A percentile compares a stretch with the other conserved stretches of the same genome.
Conservation (phyloP, 805 yeast species). For the Zygoascus flipseniorum region DNA sequence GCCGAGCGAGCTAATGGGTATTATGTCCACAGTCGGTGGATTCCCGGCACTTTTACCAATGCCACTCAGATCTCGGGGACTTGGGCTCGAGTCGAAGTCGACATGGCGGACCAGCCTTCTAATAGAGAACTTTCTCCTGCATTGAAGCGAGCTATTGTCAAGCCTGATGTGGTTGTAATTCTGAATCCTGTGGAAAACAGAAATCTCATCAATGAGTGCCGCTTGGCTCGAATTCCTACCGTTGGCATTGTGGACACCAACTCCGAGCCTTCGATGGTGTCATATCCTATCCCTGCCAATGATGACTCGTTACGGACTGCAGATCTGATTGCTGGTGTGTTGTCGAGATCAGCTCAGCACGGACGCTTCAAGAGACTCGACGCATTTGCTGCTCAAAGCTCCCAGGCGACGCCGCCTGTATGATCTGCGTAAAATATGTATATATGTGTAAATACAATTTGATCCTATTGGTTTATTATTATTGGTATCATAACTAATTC, state of each 20-base stretch:
- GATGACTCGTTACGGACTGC: constrained; percentile 84
- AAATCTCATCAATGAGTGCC: constrained; percentile 73
- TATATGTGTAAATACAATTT: background rate
- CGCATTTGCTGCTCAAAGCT: background rate
- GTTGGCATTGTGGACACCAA: constrained; percentile 92
- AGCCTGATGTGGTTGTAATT: constrained; percentile 83
- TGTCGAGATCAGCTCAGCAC: constrained; percentile 75
- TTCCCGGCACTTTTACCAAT: constrained; percentile 91
- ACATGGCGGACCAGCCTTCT: constrained; percentile 62
- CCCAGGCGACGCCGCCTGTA: background rate
- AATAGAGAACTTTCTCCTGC: constrained; percentile 44
- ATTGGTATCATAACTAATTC: background rate
- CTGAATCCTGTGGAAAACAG: constrained; percentile 84
- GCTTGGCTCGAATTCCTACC: constrained; percentile 77
- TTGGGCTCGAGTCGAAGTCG: constrained; percentile 67
- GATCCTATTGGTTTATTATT: background rate
- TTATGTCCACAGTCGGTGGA: constrained; percentile 80
- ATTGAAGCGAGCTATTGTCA: constrained; percentile 45
- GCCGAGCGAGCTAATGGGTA: constrained; percentile 72
- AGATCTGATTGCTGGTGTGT: constrained; percentile 70
- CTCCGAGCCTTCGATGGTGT: constrained; percentile 78
- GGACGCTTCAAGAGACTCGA: constrained; percentile 34
- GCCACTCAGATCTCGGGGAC: constrained; percentile 52
- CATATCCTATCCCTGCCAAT: constrained; percentile 94
- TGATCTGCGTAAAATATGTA: background rate